Percentiles rank a stretch among this genome's conserved stretches.
These are phyloP conservation scores for Aspergillus cejpii DNA, from an alignment of 2,329 filamentous ascomycete species.

Conservation along the genomic window DNA sequence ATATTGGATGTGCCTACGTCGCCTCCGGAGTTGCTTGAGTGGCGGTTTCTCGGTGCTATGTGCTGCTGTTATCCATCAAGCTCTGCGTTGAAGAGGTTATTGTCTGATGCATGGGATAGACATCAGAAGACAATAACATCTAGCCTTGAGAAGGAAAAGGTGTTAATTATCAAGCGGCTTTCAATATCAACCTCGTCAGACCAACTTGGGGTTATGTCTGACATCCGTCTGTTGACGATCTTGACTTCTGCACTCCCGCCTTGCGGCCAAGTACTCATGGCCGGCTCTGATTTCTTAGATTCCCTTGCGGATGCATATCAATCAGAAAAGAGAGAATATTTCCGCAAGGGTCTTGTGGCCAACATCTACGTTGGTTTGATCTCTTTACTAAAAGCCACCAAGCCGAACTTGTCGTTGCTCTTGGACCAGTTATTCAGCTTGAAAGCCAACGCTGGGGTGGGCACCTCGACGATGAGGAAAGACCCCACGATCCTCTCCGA, in stretches of 20 bases:
- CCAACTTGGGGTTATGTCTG: conserved; percentile 14
- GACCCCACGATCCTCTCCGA: conserved; percentile 66
- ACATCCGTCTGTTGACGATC: conserved; percentile 36
- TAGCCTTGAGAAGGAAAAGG: conserved; percentile 35
- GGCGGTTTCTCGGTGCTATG: conserved; percentile 63
- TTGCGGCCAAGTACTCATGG: conserved; percentile 59
- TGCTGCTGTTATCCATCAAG: conserved; percentile 61
- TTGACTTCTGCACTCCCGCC: conserved; percentile 38
- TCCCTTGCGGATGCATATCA: conserved; percentile 50
- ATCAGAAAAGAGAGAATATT: conserved; percentile 52
- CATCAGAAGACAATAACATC: conserved; percentile 30
- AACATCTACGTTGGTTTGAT: conserved; percentile 69
- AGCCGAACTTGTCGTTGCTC: conserved; percentile 65
- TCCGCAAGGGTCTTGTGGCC: conserved; percentile 63
- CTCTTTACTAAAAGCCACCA: conserved; percentile 60
- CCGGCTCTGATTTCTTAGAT: conserved; percentile 82
- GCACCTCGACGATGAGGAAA: conserved; percentile 39
- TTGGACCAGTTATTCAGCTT: conserved; percentile 78
- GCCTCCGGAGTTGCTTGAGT: conserved; percentile 50
- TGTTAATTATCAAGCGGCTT: conserved; percentile 28
- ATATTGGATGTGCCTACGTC: conserved; percentile 44
- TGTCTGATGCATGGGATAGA: conserved; percentile 47
- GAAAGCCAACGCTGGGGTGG: conserved; percentile 62
- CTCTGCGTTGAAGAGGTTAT: conserved; percentile 45
- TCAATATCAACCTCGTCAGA: conserved; percentile 13